A percentile compares a stretch with the other conserved stretches of the same genome.
Conservation (phyloP, 2,329 filamentous ascomycete species). For the Fusarium sp. region DNA sequence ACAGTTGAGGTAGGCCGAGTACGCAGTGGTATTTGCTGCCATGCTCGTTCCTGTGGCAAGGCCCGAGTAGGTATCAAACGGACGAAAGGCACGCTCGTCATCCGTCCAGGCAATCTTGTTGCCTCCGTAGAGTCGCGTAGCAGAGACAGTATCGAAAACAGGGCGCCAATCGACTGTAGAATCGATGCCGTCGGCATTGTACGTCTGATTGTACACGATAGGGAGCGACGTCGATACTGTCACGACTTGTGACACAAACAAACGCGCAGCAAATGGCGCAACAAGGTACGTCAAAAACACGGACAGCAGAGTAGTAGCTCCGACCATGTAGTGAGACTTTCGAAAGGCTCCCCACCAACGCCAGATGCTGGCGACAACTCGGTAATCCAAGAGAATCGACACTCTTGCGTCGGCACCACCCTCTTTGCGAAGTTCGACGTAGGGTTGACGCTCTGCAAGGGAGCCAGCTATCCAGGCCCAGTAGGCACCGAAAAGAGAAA, state of each 20-base stretch:
- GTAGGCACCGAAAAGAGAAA: slow-evolving; percentile 21
- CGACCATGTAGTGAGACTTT: slow-evolving; percentile 17
- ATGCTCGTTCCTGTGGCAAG: not conserved
- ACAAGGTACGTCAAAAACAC: slow-evolving; percentile 16
- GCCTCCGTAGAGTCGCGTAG: slow-evolving; percentile 14
- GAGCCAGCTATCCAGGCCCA: slow-evolving; percentile 28
- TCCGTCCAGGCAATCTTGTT: slow-evolving; percentile 24
- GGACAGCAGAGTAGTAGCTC: slow-evolving; percentile 20
- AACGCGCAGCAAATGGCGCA: slow-evolving; percentile 22
- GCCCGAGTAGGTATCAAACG: slow-evolving; percentile 4
- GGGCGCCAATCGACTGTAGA: slow-evolving; percentile 24
- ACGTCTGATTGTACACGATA: slow-evolving; percentile 8
- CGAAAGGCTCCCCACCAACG: slow-evolving; percentile 28
- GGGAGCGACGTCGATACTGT: not conserved
- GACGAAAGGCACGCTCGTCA: slow-evolving; percentile 13
- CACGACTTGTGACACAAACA: slow-evolving; percentile 23
- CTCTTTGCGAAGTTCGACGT: slow-evolving; percentile 23
- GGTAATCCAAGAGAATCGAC: slow-evolving; percentile 26
- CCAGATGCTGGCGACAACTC: slow-evolving; percentile 6
- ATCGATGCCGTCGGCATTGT: slow-evolving; percentile 4
- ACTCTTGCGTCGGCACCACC: slow-evolving; percentile 5
- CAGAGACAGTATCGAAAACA: slow-evolving; percentile 15
- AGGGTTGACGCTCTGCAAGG: slow-evolving; percentile 28
- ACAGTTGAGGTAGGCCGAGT: slow-evolving; percentile 19
- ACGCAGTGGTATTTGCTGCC: slow-evolving; percentile 10